Evolutionary conservation across 441 rosid genomes (phyloP), one percentile per base, ranked within the genome.

Genomic region (Pelargonium australe): DNA sequence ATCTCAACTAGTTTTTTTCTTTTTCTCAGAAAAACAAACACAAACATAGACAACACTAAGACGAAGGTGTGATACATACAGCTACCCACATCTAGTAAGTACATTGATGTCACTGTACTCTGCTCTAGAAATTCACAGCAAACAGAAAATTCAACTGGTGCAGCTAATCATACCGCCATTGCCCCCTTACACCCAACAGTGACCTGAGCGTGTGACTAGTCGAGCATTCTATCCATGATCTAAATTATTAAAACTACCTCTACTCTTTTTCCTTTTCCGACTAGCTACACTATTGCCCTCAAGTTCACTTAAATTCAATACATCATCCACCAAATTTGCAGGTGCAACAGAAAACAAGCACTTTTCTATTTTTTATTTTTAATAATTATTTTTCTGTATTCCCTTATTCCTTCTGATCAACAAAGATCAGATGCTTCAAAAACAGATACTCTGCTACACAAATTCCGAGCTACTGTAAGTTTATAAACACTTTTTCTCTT

Each of bases 361-460:
- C 66, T n/a, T 1, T 68, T 63, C 14, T 20, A 45, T 68, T 17
- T 2, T 1, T 14, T 31, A 63, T 63, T 69, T 17, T 7, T 7
- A 57, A 49, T 53, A 0, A 23, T 23, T 23, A 23, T 23, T 68
- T 53, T 64, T 69, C 10, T 49, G 28, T 49, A 14, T 40, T 63
- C 37, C 66, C 67, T 4, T 67, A 67, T 16, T 58, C 40, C 70
- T 57, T 57, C 62, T 16, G 20, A 77, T 74, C 72, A 74, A 74
- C 73, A 13, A n/a, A 53, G 64, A 64, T 67, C 47, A 70, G 20
- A 45, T 58, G 13, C 40, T 34, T 34, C 40, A 73, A 76, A 73
- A 23, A n/a, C 25, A 63, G 67, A 75, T 64, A 72, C 74, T 64
- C 77, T 62, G 44, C 37, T 70, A 19, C 65, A 69, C 49, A 68